Conservation (phyloP, 306 rosid genomes). For the Casuarina cunninghamiana region DNA sequence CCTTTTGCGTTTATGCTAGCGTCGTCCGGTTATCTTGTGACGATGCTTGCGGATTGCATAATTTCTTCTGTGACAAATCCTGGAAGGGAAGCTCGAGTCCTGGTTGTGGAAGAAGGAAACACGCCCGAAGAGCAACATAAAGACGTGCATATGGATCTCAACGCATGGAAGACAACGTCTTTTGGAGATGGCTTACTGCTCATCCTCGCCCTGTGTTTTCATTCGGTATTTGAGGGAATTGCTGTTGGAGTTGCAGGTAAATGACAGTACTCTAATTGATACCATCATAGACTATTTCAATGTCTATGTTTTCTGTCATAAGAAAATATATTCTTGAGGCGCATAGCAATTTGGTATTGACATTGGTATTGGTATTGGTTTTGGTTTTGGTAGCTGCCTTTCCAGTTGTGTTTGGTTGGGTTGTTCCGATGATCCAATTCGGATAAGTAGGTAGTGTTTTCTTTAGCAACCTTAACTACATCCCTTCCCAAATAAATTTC, state of each 20-base stretch:
- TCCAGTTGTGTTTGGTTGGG: background rate
- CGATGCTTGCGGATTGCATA: slow-evolving; percentile 67
- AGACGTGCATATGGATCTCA: background rate
- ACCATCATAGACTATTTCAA: too few relatives aligned
- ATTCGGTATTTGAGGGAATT: slow-evolving; percentile 78
- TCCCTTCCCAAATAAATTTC: background rate
- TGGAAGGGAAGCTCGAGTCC: slow-evolving; percentile 41
- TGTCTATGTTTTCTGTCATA: too few relatives aligned
- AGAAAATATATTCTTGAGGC: too few relatives aligned
- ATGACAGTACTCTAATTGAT: background rate
- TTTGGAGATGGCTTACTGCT: slow-evolving; percentile 70
- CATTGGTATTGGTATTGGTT: too few relatives aligned
- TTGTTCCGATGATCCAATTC: background rate
- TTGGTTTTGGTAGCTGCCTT: too few relatives aligned
- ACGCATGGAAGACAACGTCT: slow-evolving; percentile 44
- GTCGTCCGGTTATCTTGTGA: slow-evolving; percentile 55
- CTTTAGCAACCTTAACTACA: background rate
- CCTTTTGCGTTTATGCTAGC: slow-evolving; percentile 84
- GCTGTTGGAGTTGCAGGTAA: slow-evolving; percentile 78
- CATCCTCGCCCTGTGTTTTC: slow-evolving; percentile 74
- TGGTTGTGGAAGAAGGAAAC: slow-evolving; percentile 50
- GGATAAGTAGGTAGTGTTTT: background rate
- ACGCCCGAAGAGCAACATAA: slow-evolving; percentile 18
- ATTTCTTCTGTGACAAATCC: slow-evolving; percentile 33
- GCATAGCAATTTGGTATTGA: too few relatives aligned